Percentiles rank a stretch among this genome's conserved stretches.
phyloP scores from a whole-genome alignment of 306 rosid genomes.

The Boehmeria nivea region DNA sequence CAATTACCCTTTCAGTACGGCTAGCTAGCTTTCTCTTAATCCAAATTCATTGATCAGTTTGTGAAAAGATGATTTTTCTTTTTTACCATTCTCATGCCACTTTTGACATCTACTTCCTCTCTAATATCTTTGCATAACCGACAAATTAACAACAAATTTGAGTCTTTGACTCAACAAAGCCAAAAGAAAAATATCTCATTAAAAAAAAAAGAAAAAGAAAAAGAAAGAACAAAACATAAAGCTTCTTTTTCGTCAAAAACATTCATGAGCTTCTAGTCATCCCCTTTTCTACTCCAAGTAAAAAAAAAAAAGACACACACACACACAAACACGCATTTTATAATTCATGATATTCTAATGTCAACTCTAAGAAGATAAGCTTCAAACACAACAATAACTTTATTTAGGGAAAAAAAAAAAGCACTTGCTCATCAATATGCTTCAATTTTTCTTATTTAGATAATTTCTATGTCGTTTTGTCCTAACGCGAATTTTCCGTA shows the following conservation, averaged over 20 bases:
- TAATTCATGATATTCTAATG: too few relatives aligned
- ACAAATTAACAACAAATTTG: slow-evolving; percentile 6
- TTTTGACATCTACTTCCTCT: slow-evolving; percentile 30
- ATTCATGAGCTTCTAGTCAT: not conserved
- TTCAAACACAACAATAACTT: too few relatives aligned
- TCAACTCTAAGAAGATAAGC: too few relatives aligned
- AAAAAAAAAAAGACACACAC: too few relatives aligned
- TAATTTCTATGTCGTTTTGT: too few relatives aligned
- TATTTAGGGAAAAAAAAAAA: too few relatives aligned
- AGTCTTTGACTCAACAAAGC: slow-evolving; percentile 20
- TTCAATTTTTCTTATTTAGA: not conserved
- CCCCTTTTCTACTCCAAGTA: too few relatives aligned
- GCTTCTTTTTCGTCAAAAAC: not conserved
- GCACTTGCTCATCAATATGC: too few relatives aligned
- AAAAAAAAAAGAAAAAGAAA: not conserved
- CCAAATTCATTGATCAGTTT: slow-evolving; percentile 23
- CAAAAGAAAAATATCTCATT: slow-evolving; percentile 16
- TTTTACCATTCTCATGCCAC: slow-evolving; percentile 18
- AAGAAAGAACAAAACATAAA: not conserved
- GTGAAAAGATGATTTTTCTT: slow-evolving; percentile 31
- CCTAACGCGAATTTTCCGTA: not conserved
- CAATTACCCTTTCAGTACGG: slow-evolving; percentile 29
- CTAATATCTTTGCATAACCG: slow-evolving; percentile 28
- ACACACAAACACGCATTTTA: too few relatives aligned
- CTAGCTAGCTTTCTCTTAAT: slow-evolving; percentile 16